Percentiles rank a stretch among this genome's conserved stretches.
Evolutionary conservation across 1,139 yeast genomes (phyloP).

Genomic region (Kodamaea alishanica): DNA sequence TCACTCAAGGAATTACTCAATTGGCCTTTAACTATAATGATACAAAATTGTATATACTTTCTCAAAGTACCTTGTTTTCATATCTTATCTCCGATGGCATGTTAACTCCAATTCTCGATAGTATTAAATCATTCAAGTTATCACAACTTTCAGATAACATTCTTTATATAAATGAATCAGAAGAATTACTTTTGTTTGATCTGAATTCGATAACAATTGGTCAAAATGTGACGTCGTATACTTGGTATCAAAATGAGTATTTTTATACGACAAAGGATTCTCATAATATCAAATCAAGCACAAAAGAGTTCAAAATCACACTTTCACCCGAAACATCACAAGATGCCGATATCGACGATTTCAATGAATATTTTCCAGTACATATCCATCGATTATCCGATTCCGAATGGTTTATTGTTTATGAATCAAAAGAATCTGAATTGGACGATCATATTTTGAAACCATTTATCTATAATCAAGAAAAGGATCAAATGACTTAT

Average conservation of each 20-base stretch:
- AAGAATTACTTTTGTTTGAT: not conserved
- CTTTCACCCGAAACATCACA: conserved; percentile 4
- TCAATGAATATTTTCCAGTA: conserved; percentile 5
- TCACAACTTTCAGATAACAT: not conserved
- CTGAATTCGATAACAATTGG: not conserved
- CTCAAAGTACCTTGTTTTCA: conserved; percentile 12
- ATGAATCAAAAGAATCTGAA: conserved; percentile 18
- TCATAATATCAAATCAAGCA: conserved; percentile 3
- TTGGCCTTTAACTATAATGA: conserved; percentile 25
- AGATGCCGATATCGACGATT: conserved; percentile 7
- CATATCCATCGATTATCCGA: conserved; percentile 6
- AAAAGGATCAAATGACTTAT: conserved; percentile 9
- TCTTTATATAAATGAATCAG: conserved; percentile 2
- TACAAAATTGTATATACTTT: conserved; percentile 20
- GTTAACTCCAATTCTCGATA: not conserved
- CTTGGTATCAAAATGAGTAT: not conserved
- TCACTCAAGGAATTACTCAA: conserved; percentile 19
- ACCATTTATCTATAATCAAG: conserved; percentile 14
- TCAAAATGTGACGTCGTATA: conserved; percentile 1
- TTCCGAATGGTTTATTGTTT: conserved; percentile 21
- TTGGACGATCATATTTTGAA: conserved; percentile 21
- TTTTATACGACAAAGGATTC: conserved; percentile 4
- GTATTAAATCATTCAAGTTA: not conserved
- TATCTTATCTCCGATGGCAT: conserved; percentile 5
- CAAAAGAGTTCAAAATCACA: conserved; percentile 1